Evolutionary conservation across 768 basidiomycete species (phyloP).

Genomic region (Suillus subaureus): DNA sequence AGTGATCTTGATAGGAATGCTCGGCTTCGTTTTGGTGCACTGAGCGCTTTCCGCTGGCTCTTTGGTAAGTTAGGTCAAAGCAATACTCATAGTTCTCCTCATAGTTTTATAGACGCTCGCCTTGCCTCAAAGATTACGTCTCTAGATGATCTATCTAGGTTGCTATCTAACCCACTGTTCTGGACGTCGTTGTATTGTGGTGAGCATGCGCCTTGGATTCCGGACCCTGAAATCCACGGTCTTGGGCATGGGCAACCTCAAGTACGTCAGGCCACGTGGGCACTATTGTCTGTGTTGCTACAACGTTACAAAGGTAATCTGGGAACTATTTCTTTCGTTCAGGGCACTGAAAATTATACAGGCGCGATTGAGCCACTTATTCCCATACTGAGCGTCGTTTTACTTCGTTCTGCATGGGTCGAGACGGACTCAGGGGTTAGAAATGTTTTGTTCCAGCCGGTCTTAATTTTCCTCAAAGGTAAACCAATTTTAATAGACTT

Average conservation of each 20-base stretch:
- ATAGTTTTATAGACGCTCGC: conserved; percentile 14
- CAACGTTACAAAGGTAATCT: conserved; percentile 46
- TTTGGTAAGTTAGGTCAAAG: conserved; percentile 47
- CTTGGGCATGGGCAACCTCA: conserved; percentile 71
- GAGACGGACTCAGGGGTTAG: conserved; percentile 77
- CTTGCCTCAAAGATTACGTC: background rate
- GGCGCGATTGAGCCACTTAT: conserved; percentile 34
- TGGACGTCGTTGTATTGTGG: conserved; percentile 62
- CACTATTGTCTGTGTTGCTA: conserved; percentile 49
- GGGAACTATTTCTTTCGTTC: conserved; percentile 7
- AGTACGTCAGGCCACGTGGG: conserved; percentile 75
- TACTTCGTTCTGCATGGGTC: conserved; percentile 68
- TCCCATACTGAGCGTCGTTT: conserved; percentile 52
- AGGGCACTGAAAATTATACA: conserved; percentile 17
- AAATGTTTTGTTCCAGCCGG: conserved; percentile 65
- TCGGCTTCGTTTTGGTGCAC: conserved; percentile 65
- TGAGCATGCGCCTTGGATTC: conserved; percentile 42
- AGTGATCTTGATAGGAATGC: conserved; percentile 68
- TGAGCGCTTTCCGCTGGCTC: conserved; percentile 67
- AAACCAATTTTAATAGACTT: background rate
- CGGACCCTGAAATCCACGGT: conserved; percentile 34
- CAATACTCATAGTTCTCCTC: background rate
- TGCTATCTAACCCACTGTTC: conserved; percentile 52
- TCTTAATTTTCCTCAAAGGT: conserved; percentile 77
- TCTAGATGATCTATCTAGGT: conserved; percentile 35